A percentile compares a stretch with the other conserved stretches of the same genome.
These are phyloP conservation scores for Leishmania martiniquensis DNA, from an alignment of 208 protist genomes.

Conservation along the genomic window DNA sequence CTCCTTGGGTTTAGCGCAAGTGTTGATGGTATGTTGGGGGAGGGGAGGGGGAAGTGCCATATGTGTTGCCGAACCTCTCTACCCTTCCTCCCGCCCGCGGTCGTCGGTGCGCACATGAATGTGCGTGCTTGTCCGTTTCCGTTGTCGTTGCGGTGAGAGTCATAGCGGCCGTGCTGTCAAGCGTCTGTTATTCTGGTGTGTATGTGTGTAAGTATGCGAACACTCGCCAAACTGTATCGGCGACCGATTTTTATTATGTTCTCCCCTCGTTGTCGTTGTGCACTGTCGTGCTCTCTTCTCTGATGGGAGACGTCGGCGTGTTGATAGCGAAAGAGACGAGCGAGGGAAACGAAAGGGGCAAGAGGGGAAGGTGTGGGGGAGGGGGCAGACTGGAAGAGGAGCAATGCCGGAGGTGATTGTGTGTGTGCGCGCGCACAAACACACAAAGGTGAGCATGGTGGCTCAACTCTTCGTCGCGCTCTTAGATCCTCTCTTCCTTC, in stretches of 20 bases:
- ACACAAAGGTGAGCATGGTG: not conserved
- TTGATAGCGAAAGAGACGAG: no score
- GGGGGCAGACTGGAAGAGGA: not conserved
- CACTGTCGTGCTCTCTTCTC: not conserved
- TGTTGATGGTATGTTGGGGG: not conserved
- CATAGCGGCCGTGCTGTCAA: no score
- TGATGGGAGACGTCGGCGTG: not conserved
- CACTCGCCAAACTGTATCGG: not conserved
- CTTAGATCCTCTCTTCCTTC: not conserved
- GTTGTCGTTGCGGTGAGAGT: not conserved
- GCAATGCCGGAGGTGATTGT: not conserved
- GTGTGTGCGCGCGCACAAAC: not conserved
- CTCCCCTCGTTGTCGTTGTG: not conserved
- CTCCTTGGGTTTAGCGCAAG: not conserved
- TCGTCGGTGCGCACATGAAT: not conserved
- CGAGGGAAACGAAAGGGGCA: not conserved
- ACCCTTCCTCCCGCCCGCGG: not conserved
- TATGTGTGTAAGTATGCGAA: not conserved
- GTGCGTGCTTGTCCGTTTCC: not conserved
- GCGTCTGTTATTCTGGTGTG: not conserved
- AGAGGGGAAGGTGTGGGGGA: not conserved
- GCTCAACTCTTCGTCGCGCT: constrained; percentile 1
- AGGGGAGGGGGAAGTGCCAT: not conserved
- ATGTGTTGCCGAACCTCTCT: not conserved
- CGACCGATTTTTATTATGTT: no score